Conservation (phyloP, 352 stramenopile species). For the Phytophthora sansomeana region DNA sequence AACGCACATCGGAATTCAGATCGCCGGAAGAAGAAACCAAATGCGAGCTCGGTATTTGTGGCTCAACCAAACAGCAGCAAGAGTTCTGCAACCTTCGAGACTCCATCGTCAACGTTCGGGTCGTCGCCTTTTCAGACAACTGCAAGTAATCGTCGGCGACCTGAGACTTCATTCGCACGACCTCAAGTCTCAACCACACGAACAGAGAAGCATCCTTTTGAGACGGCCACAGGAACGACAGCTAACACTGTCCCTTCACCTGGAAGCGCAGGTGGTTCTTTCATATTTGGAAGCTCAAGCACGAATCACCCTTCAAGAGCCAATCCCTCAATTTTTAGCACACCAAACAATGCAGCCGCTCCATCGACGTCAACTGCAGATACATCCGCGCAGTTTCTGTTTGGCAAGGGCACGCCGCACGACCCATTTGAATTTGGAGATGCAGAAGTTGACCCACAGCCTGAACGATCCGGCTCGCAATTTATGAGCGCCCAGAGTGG, state of each 20-base stretch:
- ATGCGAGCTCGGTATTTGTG: slow-evolving; percentile 9
- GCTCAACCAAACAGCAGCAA: neutral
- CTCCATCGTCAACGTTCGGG: slow-evolving; percentile 10
- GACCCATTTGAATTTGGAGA: slow-evolving; percentile 37
- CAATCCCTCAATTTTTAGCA: slow-evolving; percentile 7
- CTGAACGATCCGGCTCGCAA: neutral
- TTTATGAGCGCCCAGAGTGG: slow-evolving; percentile 7
- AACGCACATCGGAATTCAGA: slow-evolving; percentile 12
- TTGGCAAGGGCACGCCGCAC: slow-evolving; percentile 20
- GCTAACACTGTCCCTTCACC: neutral
- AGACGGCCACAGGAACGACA: neutral
- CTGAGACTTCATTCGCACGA: slow-evolving; percentile 4
- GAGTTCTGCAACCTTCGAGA: neutral
- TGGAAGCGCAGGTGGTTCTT: slow-evolving; percentile 1
- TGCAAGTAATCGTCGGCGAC: slow-evolving; percentile 1
- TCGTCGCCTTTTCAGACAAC: slow-evolving; percentile 15
- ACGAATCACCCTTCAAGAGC: neutral
- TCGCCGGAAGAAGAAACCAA: slow-evolving; percentile 30
- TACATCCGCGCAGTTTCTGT: slow-evolving; percentile 28
- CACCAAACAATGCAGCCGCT: neutral
- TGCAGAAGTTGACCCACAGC: neutral
- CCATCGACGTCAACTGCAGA: slow-evolving; percentile 2
- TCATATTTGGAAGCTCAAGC: slow-evolving; percentile 21
- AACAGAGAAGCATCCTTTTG: neutral
- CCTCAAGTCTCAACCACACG: neutral